Conservation (phyloP, 345 rosid species). For the Laguncularia racemosa region DNA sequence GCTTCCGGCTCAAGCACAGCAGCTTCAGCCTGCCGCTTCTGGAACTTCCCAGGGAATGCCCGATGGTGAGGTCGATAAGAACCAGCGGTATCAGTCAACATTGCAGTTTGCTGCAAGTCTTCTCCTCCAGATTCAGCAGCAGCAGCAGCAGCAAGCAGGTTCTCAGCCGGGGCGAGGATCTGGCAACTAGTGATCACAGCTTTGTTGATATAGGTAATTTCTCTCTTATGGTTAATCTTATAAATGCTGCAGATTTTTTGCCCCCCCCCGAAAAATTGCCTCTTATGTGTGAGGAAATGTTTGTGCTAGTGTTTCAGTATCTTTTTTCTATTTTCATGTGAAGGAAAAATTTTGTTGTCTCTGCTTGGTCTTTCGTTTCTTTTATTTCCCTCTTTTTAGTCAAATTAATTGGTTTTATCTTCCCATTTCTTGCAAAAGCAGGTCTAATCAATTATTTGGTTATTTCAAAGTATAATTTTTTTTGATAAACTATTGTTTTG, state of each 20-base stretch:
- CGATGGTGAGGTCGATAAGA: conserved; percentile 68
- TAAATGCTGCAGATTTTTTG: background rate
- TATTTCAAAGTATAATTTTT: too few relatives aligned
- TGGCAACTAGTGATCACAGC: conserved; percentile 24
- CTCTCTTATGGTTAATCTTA: conserved; percentile 3
- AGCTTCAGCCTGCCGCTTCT: conserved; percentile 38
- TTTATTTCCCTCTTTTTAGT: too few relatives aligned
- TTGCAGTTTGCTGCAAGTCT: conserved; percentile 89
- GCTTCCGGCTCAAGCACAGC: conserved; percentile 42
- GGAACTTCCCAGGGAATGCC: conserved; percentile 41
- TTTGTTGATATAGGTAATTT: conserved; percentile 31
- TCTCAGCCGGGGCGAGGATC: conserved; percentile 34
- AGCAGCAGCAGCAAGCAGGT: conserved; percentile 33
- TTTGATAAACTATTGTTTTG: too few relatives aligned
- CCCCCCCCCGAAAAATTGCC: background rate
- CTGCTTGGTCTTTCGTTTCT: too few relatives aligned
- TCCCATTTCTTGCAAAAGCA: too few relatives aligned
- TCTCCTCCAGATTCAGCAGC: conserved; percentile 83
- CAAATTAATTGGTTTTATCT: too few relatives aligned
- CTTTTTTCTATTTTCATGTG: too few relatives aligned
- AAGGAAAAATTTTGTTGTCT: too few relatives aligned
- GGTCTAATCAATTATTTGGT: too few relatives aligned
- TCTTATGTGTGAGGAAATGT: too few relatives aligned
- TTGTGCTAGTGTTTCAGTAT: background rate
- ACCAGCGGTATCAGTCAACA: conserved; percentile 87